Evolutionary conservation across 2,329 filamentous ascomycete species (phyloP).

Genomic region (Claviceps humidiphila): DNA sequence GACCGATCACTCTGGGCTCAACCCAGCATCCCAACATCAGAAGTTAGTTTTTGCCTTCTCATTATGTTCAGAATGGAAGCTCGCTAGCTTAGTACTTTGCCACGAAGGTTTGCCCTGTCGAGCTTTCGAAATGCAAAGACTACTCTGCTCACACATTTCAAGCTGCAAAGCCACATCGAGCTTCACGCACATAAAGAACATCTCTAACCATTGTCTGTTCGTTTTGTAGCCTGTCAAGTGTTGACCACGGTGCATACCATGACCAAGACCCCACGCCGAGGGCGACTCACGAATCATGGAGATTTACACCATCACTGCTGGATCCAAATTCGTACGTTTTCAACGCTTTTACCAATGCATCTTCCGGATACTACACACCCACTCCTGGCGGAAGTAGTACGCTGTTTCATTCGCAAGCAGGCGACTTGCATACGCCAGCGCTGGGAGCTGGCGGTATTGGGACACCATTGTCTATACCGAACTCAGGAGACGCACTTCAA

Average conservation of each 20-base stretch:
- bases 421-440: constrained; percentile 75
- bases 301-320: constrained; percentile 78
- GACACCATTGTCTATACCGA: constrained; percentile 69
- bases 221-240: constrained; percentile 10
- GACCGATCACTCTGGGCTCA: constrained; percentile 12
- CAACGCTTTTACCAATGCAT: constrained; percentile 63
- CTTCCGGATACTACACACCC: constrained; percentile 75
- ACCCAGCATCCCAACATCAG: constrained; percentile 12
- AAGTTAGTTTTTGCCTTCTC: constrained; percentile 13
- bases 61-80: background rate
- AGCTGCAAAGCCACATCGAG: background rate
- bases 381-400: constrained; percentile 71
- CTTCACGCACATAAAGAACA: background rate
- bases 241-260: constrained; percentile 27
- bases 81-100: background rate
- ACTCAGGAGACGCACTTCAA: constrained; percentile 52
- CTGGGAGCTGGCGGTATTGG: constrained; percentile 61
- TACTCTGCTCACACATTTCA: background rate
- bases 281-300: constrained; percentile 68
- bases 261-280: constrained; percentile 76
- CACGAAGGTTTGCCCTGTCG: background rate
- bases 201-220: background rate
- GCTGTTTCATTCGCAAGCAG: constrained; percentile 69
- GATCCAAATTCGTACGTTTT: constrained; percentile 79
- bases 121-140: background rate